These are phyloP conservation scores for Hypoxylon intermedium DNA, from an alignment of 495 filamentous ascomycete species.

Conservation along the genomic window DNA sequence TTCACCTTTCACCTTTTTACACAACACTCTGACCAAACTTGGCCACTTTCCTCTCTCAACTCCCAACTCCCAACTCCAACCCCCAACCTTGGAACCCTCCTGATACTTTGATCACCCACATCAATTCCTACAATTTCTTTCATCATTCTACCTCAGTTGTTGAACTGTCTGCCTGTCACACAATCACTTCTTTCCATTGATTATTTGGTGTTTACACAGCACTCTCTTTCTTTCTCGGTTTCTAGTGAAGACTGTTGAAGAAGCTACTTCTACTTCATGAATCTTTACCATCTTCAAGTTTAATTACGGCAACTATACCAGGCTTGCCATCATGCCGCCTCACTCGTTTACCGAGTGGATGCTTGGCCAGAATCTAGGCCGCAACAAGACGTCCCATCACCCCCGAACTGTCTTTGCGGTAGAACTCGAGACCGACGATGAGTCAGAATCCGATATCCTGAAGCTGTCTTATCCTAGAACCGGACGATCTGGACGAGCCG, in stretches of 20 bases:
- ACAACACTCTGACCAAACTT: too few species aligned
- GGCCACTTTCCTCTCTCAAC: background rate
- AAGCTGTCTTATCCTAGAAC: conserved; percentile 46
- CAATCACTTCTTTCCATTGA: background rate
- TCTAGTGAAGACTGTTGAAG: background rate
- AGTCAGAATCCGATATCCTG: conserved; percentile 44
- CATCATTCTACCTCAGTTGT: background rate
- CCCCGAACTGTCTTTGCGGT: conserved; percentile 36
- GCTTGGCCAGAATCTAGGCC: conserved; percentile 45
- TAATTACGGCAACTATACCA: background rate
- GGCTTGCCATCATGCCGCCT: conserved; percentile 33
- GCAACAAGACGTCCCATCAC: conserved; percentile 11
- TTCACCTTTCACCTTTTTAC: too few species aligned
- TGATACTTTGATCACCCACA: background rate
- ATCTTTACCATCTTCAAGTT: background rate
- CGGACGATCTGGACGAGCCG: conserved; percentile 1
- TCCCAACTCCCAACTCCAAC: background rate
- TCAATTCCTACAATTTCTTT: conserved; percentile 1
- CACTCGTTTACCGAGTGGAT: conserved; percentile 51
- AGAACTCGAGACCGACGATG: conserved; percentile 50
- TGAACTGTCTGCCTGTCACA: background rate
- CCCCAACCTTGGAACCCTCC: background rate
- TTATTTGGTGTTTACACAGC: background rate
- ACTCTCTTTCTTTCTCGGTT: background rate
- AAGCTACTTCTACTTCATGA: background rate